Evolutionary conservation across 1,139 yeast genomes (phyloP).

Genomic region (Blastobotrys malaysiensis): DNA sequence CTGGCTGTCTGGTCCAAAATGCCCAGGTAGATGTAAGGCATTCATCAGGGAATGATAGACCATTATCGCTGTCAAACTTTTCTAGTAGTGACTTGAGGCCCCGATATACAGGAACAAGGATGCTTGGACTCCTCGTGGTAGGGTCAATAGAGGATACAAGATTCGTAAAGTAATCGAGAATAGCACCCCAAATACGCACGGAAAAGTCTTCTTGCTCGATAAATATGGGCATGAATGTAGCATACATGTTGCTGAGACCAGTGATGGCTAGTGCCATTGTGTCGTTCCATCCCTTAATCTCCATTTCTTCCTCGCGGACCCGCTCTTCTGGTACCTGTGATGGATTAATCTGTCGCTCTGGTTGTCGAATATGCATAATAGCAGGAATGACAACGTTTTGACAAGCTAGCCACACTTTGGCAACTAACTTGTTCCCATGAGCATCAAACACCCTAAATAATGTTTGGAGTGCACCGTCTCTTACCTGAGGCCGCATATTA

Average conservation of each 20-base stretch:
- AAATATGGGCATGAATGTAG: constrained; percentile 40
- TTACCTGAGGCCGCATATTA: constrained; percentile 64
- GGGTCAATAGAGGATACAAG: constrained; percentile 21
- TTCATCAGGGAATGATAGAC: constrained; percentile 29
- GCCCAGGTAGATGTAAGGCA: constrained; percentile 45
- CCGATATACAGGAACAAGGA: constrained; percentile 49
- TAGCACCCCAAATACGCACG: constrained; percentile 43
- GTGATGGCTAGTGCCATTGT: constrained; percentile 52
- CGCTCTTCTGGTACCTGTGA: not conserved
- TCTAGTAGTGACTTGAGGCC: constrained; percentile 46
- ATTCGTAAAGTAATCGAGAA: constrained; percentile 45
- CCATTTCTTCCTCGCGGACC: constrained; percentile 10
- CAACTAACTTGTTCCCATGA: constrained; percentile 53
- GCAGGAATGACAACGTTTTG: constrained; percentile 34
- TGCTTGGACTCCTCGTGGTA: constrained; percentile 31
- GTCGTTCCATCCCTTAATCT: constrained; percentile 45
- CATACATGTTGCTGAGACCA: constrained; percentile 53
- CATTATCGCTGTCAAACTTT: constrained; percentile 26
- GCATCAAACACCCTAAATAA: constrained; percentile 79
- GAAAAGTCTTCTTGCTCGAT: constrained; percentile 23
- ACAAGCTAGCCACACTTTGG: constrained; percentile 35
- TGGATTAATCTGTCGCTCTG: constrained; percentile 1
- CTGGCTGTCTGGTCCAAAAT: constrained; percentile 56
- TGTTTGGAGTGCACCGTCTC: constrained; percentile 86
- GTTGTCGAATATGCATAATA: constrained; percentile 29